These are phyloP conservation scores for Candolleomyces efflorescens DNA, from an alignment of 768 basidiomycete species.

Conservation along the genomic window DNA sequence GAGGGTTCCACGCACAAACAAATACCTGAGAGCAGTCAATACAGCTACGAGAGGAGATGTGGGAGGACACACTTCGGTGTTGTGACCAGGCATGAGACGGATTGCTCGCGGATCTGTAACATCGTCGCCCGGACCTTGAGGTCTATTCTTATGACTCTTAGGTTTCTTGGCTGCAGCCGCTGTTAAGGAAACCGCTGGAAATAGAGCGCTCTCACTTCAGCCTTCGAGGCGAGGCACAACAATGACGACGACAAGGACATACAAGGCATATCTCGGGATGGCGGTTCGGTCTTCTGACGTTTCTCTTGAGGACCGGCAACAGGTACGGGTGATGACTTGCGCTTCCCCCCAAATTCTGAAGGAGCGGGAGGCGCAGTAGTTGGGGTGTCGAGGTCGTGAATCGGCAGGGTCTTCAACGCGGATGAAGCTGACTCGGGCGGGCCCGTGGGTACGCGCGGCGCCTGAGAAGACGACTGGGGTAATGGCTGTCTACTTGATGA, in stretches of 20 bases:
- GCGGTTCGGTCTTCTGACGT: conserved; percentile 44
- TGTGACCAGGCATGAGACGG: conserved; percentile 53
- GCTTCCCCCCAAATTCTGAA: conserved; percentile 32
- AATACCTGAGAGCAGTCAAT: conserved; percentile 47
- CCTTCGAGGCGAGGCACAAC: too few relatives aligned
- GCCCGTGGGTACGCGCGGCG: background rate
- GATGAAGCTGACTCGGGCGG: background rate
- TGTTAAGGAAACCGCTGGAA: too few relatives aligned
- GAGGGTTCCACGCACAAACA: conserved; percentile 77
- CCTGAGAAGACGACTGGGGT: conserved; percentile 1
- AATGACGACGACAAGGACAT: background rate
- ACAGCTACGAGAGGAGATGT: background rate
- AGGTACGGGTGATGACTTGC: conserved; percentile 48
- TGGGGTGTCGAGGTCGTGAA: background rate
- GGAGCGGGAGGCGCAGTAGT: background rate
- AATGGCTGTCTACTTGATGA: background rate
- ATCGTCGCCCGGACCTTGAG: conserved; percentile 40
- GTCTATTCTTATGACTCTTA: conserved; percentile 28
- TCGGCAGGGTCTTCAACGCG: background rate
- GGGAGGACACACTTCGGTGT: conserved; percentile 44
- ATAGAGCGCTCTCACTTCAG: too few relatives aligned
- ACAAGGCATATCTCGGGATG: background rate
- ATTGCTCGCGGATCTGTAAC: conserved; percentile 37
- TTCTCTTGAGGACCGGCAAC: conserved; percentile 58
- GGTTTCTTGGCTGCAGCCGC: conserved; percentile 18